Evolutionary conservation across 2,329 filamentous ascomycete species (phyloP), one percentile per base, ranked within the genome.

Genomic region (Thielaviopsis musarum): DNA sequence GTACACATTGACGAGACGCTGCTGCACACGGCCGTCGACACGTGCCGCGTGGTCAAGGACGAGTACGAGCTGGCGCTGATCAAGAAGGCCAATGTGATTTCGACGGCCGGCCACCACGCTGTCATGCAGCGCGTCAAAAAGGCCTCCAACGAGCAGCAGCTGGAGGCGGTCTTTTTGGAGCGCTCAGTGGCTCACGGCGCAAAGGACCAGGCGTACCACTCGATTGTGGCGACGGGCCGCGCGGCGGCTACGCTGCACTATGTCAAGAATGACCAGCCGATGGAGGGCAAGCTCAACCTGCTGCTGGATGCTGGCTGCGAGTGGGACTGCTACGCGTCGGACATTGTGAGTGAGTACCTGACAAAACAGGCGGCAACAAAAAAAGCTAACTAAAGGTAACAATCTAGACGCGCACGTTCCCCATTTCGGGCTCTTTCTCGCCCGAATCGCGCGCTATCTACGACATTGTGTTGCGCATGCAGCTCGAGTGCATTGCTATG

Each of bases 201-300:
- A 57, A 85, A 83, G 68, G 83, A 93, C 66, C 89, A 94, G 75
- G 85, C 91, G 0, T 97, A 97, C 71, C 81, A 87, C 64, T 84
- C 85, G 62, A 96, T 97, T 66, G 83, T 93, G 19, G 91, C 89
- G 0, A 81, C 81, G 38, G 91, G 91, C 12, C 78, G 82, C 5
- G 84, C 87, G 17, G 91, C 87, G 0, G 88, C 90, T 5, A 93
- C 88, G 1, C 77, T 96, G 38, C 91, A 96, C 72, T 96, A 96
- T 66, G 81, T 89, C 24, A 81, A 85, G 67, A 95, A 95, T 69
- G 77, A 90, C 64, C 77, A 84, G 66, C 77, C 83, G 0, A 73
- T 91, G 41, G 72, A 73, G 0, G 82, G 81, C 52, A 90, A 91
- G 72, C 80, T 88, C 59, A 85, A 94, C 66, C 72, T 96, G 57